Evolutionary conservation across 129 eudicot genomes (phyloP).

Genomic region (Escallonia rubra): DNA sequence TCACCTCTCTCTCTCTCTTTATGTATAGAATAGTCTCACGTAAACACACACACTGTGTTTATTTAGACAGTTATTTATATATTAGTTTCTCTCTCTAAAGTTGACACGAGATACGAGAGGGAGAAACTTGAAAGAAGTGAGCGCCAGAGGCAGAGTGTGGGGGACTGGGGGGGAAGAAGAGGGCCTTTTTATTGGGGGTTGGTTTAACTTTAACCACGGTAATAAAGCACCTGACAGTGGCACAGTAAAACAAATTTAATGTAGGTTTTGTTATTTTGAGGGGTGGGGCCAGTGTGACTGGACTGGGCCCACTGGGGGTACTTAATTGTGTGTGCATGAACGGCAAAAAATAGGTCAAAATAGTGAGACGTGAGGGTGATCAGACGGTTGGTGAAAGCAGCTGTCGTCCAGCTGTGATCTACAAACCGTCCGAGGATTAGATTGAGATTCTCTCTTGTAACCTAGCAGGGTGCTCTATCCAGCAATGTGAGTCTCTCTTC

Average conservation of each 20-base stretch:
- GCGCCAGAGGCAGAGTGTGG: conserved; percentile 49
- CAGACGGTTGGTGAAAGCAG: neutral
- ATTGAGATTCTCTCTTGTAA: no score
- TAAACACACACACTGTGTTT: neutral
- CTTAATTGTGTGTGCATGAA: no score
- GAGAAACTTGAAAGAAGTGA: conserved; percentile 62
- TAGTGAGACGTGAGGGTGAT: neutral
- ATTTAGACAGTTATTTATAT: neutral
- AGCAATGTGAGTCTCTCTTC: no score
- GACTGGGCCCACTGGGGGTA: no score
- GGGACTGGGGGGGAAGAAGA: neutral
- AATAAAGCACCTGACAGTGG: neutral
- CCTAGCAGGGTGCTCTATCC: no score
- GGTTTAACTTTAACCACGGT: conserved; percentile 40
- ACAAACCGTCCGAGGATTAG: neutral
- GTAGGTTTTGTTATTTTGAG: no score
- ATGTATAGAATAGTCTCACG: neutral
- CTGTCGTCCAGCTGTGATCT: neutral
- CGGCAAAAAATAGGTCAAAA: no score
- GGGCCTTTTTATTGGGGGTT: conserved; percentile 17
- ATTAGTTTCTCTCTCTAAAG: conserved; percentile 12
- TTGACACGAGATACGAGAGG: conserved; percentile 11
- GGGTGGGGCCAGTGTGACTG: no score
- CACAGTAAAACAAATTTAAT: no score
- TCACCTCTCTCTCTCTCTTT: conserved; percentile 14